Evolutionary conservation across 805 yeast species (phyloP).

Genomic region (Nakazawaea sp.): DNA sequence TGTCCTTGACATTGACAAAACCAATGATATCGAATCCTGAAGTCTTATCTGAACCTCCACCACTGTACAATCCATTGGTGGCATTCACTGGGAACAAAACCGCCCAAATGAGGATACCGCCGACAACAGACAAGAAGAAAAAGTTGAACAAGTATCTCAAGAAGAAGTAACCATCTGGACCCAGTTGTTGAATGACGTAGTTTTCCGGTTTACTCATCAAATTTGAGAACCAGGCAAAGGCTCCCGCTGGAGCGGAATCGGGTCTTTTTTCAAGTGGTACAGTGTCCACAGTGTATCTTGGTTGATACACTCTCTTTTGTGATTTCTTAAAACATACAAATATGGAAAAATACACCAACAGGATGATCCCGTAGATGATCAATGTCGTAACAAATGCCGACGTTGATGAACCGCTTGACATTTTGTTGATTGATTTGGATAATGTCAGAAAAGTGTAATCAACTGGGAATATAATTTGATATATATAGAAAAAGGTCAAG

Average conservation of each 20-base stretch:
- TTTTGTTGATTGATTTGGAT: too few species aligned
- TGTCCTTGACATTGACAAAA: conserved; percentile 51
- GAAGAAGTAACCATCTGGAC: conserved; percentile 74
- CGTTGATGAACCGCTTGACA: conserved; percentile 5
- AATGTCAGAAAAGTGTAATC: too few species aligned
- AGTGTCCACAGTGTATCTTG: conserved; percentile 37
- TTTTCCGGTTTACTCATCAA: conserved; percentile 50
- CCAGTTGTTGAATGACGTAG: conserved; percentile 60
- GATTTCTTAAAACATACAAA: conserved; percentile 36
- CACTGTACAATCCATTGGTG: conserved; percentile 47
- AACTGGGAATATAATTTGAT: too few species aligned
- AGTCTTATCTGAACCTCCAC: conserved; percentile 6
- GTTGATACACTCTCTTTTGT: conserved; percentile 44
- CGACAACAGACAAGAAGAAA: conserved; percentile 41
- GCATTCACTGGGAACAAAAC: conserved; percentile 70
- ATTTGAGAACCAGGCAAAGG: conserved; percentile 48
- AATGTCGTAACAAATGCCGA: conserved; percentile 44
- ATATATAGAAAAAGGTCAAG: too few species aligned
- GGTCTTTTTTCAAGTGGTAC: conserved; percentile 39
- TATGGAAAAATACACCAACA: conserved; percentile 30
- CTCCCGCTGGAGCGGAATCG: conserved; percentile 36
- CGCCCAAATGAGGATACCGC: conserved; percentile 56
- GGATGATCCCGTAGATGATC: conserved; percentile 35
- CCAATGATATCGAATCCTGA: conserved; percentile 60
- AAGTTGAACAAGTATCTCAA: conserved; percentile 57